A percentile compares a stretch with the other conserved stretches of the same genome.
These are phyloP conservation scores for Lunularia cruciata DNA, from an alignment of 225 moss, liverwort and hornwort species.

Conservation along the genomic window DNA sequence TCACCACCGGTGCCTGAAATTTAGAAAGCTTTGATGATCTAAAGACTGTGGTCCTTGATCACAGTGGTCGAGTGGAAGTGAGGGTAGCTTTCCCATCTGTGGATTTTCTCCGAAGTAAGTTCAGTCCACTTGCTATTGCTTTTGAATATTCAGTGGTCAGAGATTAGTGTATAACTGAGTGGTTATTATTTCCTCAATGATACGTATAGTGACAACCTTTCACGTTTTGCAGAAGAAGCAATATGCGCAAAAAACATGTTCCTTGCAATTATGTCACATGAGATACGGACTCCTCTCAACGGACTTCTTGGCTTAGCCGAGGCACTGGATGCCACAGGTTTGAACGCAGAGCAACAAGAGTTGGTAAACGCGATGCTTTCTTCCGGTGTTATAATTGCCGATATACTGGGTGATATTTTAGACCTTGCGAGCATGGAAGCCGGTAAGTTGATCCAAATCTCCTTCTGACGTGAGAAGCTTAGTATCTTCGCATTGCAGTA, in stretches of 20 bases:
- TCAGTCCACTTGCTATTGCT: too few relatives aligned
- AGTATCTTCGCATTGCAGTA: too few relatives aligned
- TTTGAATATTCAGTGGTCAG: too few relatives aligned
- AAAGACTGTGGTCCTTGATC: too few relatives aligned
- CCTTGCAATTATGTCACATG: slow-evolving; percentile 34
- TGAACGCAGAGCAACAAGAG: slow-evolving; percentile 28
- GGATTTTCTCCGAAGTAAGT: too few relatives aligned
- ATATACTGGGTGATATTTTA: slow-evolving; percentile 29
- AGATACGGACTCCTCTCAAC: slow-evolving; percentile 34
- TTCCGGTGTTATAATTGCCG: slow-evolving; percentile 30
- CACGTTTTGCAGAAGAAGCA: slow-evolving; percentile 20
- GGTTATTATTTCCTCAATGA: too few relatives aligned
- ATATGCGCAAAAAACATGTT: slow-evolving; percentile 36
- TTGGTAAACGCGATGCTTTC: slow-evolving; percentile 30
- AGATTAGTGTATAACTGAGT: too few relatives aligned
- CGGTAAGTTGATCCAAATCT: slow-evolving; percentile 4
- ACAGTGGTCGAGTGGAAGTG: too few relatives aligned
- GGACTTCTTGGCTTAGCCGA: slow-evolving; percentile 28
- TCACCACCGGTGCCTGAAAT: too few relatives aligned
- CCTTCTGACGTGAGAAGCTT: background rate
- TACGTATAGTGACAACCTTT: too few relatives aligned
- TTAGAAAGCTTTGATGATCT: too few relatives aligned
- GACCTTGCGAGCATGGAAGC: slow-evolving; percentile 29
- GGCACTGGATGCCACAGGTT: slow-evolving; percentile 25
- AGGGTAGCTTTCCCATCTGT: too few relatives aligned